Evolutionary conservation across 2,329 filamentous ascomycete species (phyloP).

Genomic region (Grosmannia penicillata): DNA sequence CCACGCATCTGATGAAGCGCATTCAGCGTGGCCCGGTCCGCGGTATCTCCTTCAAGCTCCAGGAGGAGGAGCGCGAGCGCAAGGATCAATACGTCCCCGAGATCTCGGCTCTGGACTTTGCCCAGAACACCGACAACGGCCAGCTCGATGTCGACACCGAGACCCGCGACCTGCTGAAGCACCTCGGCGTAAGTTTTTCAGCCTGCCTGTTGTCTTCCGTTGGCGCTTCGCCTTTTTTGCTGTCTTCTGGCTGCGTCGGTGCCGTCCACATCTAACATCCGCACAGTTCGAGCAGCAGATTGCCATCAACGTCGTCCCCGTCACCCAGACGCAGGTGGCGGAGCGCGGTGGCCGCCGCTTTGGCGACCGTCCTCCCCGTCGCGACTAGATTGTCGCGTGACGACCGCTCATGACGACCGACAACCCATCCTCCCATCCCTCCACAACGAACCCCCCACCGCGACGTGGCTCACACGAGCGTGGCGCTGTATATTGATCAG

Average conservation of each 20-base stretch:
- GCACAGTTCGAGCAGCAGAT: conserved; percentile 82
- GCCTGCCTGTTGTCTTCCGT: no score
- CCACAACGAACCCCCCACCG: not conserved
- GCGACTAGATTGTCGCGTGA: conserved; percentile 23
- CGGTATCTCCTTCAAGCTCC: conserved; percentile 99
- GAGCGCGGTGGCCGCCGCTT: conserved; percentile 50
- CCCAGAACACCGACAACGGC: conserved; percentile 83
- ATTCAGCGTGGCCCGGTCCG: conserved; percentile 98
- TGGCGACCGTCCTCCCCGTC: conserved; percentile 28
- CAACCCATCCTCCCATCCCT: not conserved
- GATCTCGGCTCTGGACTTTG: conserved; percentile 96
- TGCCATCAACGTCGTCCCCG: conserved; percentile 87
- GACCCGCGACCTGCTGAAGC: conserved; percentile 98
- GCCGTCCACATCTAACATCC: not conserved
- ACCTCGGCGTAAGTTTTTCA: conserved; percentile 78
- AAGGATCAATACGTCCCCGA: conserved; percentile 99
- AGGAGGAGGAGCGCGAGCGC: conserved; percentile 99
- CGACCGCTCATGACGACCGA: conserved; percentile 1
- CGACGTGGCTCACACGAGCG: not conserved
- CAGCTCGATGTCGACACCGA: conserved; percentile 91
- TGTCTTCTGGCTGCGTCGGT: no score
- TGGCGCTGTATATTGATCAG: not conserved
- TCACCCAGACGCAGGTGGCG: conserved; percentile 72
- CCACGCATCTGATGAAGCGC: conserved; percentile 98
- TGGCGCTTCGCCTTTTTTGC: not conserved